These are phyloP conservation scores for Lachancea quebecensis DNA, from an alignment of 805 yeast genomes.

Conservation along the genomic window DNA sequence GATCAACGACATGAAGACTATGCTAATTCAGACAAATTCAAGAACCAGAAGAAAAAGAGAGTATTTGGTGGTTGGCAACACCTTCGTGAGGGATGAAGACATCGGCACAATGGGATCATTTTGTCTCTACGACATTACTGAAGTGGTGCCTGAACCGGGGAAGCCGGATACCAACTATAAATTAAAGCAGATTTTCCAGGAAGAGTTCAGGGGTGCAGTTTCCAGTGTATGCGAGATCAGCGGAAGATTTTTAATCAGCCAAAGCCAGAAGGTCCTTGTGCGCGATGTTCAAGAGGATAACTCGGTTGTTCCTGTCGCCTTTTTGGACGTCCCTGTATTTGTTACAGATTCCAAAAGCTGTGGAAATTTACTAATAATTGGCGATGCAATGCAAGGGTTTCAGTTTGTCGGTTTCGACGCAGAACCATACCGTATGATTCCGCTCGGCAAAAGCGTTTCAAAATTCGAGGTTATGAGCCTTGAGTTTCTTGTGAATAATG, in stretches of 20 bases:
- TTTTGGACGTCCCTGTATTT: constrained; percentile 76
- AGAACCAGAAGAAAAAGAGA: constrained; percentile 46
- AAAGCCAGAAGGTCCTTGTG: constrained; percentile 73
- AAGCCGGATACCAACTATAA: constrained; percentile 77
- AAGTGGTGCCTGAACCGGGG: constrained; percentile 83
- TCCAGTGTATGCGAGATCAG: constrained; percentile 70
- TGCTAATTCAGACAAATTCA: constrained; percentile 34
- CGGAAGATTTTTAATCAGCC: constrained; percentile 77
- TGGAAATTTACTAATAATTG: constrained; percentile 73
- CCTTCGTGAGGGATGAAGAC: constrained; percentile 72
- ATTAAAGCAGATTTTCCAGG: constrained; percentile 64
- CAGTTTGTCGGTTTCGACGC: constrained; percentile 88
- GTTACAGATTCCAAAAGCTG: constrained; percentile 74
- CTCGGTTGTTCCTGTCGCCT: constrained; percentile 87
- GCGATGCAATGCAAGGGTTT: constrained; percentile 66
- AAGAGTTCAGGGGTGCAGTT: constrained; percentile 77
- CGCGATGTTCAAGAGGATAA: constrained; percentile 83
- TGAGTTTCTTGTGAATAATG: constrained; percentile 68
- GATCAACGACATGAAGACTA: constrained; percentile 32
- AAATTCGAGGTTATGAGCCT: constrained; percentile 47
- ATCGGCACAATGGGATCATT: constrained; percentile 72
- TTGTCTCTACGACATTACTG: constrained; percentile 65
- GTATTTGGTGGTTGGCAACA: constrained; percentile 71
- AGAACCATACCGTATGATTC: constrained; percentile 83
- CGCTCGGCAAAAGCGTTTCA: constrained; percentile 67